Base-by-base conservation (phyloP, 2,329 filamentous ascomycete species). In the Botryotinia globosa region DNA sequence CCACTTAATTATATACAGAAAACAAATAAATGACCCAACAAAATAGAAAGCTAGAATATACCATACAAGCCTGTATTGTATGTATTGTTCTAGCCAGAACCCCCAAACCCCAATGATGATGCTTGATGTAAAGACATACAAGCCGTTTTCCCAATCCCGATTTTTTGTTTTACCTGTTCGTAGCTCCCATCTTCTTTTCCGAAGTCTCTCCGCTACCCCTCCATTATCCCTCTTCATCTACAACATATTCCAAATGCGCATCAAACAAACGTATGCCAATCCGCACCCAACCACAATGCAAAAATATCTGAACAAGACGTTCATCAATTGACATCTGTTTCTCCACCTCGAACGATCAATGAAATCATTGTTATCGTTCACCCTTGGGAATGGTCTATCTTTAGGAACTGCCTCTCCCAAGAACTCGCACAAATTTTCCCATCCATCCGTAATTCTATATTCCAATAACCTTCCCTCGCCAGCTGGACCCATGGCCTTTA, bases 391-490 rank as follows among this genome's bases (percentile, higher is more conserved):
- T 16, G 61, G 61, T 44, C 69, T 42, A 39, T 61, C 64, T 39
- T 72, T 71, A 4, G 75, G 75, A 20, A 74, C 64, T 18, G 69
- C 68, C n/a, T 75, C 75, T 37, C 73, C 74, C 37, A 77, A 48
- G 61, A 77, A 76, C 9, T 58, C 62, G 56, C 75, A 77, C 20
- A 77, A 34, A 14, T 73, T 73, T 16, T n/a, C 68, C 75, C 75
- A 77, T 7, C 75, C 75, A 42, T 76, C 67, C 29, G 72, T 73
- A 12, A 75, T 74, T 32, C 75, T 45, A 18, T 72, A 77, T 66
- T 72, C 75, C 22, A 76, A 51, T 2, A 76, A 62, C 32, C 56
- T 48, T 3, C 51, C 72, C 51, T 72, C 66, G 1, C 69, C 59
- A 1, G 59, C 61, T 22, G 61, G 61, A 7, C 69, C 69, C 59